A percentile compares a stretch with the other conserved stretches of the same genome.
Evolutionary conservation across 805 yeast genomes (phyloP).

Genomic region (Wickerhamiella vanderwaltii): DNA sequence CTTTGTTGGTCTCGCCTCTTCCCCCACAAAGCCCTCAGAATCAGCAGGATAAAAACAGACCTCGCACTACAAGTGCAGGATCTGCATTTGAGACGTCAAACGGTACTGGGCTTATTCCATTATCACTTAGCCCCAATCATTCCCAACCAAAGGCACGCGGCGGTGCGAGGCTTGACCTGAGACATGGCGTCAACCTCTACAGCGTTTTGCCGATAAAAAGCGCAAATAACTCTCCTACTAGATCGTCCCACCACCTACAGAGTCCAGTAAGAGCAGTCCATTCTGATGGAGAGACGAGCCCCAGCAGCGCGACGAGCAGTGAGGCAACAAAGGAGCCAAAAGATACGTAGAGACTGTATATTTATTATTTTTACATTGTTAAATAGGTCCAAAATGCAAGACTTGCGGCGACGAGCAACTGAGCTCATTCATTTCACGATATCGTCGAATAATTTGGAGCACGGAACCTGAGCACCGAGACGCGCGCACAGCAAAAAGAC

Average conservation of each 20-base stretch:
- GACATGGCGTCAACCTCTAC: background rate
- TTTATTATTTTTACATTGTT: too few relatives aligned
- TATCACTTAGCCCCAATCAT: slow-evolving; percentile 5
- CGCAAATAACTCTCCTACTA: slow-evolving; percentile 1
- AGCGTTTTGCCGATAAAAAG: slow-evolving; percentile 1
- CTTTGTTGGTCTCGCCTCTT: too few relatives aligned
- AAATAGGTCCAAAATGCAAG: too few relatives aligned
- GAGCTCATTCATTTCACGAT: too few relatives aligned
- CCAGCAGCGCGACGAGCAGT: too few relatives aligned
- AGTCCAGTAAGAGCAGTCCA: too few relatives aligned
- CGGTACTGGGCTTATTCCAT: slow-evolving; percentile 5
- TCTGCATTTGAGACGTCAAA: slow-evolving; percentile 6
- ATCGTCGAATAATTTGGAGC: slow-evolving; percentile 62
- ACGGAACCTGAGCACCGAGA: slow-evolving; percentile 70
- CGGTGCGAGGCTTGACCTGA: background rate
- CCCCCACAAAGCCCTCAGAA: background rate
- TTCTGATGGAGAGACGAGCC: too few relatives aligned
- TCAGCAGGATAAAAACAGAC: background rate
- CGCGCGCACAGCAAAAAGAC: slow-evolving; percentile 83
- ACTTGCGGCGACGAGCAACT: too few relatives aligned
- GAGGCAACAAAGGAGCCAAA: too few relatives aligned
- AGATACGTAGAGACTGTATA: too few relatives aligned
- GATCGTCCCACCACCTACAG: too few relatives aligned
- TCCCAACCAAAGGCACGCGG: background rate
- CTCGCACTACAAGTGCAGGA: slow-evolving; percentile 2